Evolutionary conservation across 768 basidiomycete genomes (phyloP).

Genomic region (Trametes meyenii): DNA sequence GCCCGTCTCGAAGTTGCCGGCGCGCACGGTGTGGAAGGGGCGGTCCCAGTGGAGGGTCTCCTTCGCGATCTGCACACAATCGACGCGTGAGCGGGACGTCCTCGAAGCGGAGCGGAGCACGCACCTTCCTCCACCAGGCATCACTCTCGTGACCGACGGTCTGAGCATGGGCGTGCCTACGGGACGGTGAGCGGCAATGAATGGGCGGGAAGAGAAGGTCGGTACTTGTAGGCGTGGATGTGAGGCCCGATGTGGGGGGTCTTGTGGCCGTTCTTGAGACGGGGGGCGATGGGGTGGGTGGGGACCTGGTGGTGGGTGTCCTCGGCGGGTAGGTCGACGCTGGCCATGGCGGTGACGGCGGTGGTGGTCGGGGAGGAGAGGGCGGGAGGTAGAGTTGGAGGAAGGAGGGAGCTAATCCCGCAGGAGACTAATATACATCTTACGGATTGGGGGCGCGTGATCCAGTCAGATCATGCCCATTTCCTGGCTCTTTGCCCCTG

Average conservation of each 20-base stretch:
- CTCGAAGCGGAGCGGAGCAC: conserved; percentile 13
- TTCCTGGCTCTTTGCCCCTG: conserved; percentile 18
- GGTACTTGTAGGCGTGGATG: conserved; percentile 63
- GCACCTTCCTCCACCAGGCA: conserved; percentile 85
- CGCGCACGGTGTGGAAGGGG: conserved; percentile 84
- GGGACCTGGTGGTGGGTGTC: conserved; percentile 27
- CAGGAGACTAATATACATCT: conserved; percentile 11
- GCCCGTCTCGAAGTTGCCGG: conserved; percentile 81
- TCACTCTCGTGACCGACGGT: conserved; percentile 81
- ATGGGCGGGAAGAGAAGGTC: conserved; percentile 29
- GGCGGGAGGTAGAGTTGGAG: background rate
- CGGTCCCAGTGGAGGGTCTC: conserved; percentile 85
- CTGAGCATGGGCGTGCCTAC: conserved; percentile 53
- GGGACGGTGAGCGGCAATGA: conserved; percentile 10
- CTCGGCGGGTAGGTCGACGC: conserved; percentile 22
- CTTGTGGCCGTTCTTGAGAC: conserved; percentile 63
- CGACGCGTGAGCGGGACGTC: background rate
- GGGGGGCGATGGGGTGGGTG: conserved; percentile 77
- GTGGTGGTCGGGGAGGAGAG: background rate
- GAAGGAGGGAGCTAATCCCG: conserved; percentile 1
- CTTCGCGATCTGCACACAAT: conserved; percentile 56
- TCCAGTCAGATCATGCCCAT: conserved; percentile 13
- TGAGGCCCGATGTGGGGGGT: conserved; percentile 80
- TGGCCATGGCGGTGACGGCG: conserved; percentile 27
- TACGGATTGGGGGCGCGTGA: conserved; percentile 15